Conservation (phyloP, 2,329 filamentous ascomycete genomes). For the Aspergillus luchuensis region DNA sequence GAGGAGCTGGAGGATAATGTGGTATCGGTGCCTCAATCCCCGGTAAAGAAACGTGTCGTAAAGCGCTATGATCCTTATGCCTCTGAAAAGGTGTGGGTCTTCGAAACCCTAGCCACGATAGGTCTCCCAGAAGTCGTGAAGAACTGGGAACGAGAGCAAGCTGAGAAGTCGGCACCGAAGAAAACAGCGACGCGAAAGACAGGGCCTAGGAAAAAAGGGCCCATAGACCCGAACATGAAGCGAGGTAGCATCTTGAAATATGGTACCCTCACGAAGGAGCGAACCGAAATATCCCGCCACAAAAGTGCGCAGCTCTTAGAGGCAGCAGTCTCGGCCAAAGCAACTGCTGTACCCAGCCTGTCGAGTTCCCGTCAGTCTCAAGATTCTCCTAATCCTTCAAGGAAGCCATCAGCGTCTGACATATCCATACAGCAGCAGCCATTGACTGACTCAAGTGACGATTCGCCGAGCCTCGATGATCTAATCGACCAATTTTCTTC, state of each 20-base stretch:
- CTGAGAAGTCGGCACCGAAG: slow-evolving; percentile 34
- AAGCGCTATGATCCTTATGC: slow-evolving; percentile 63
- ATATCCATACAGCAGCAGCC: slow-evolving; percentile 20
- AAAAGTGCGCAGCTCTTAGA: slow-evolving; percentile 35
- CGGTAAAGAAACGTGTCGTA: slow-evolving; percentile 30
- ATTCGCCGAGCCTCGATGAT: slow-evolving; percentile 24
- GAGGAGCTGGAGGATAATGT: slow-evolving; percentile 33
- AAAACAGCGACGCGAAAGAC: slow-evolving; percentile 30
- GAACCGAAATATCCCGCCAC: slow-evolving; percentile 30
- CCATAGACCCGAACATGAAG: slow-evolving; percentile 45
- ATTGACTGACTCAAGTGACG: slow-evolving; percentile 6
- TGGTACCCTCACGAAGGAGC: slow-evolving; percentile 42
- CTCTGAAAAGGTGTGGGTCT: slow-evolving; percentile 68
- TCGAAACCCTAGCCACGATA: slow-evolving; percentile 63
- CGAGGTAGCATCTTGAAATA: slow-evolving; percentile 45
- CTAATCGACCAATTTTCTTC: slow-evolving; percentile 31
- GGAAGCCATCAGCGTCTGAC: slow-evolving; percentile 15
- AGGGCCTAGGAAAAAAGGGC: slow-evolving; percentile 38
- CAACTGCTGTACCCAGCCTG: slow-evolving; percentile 15
- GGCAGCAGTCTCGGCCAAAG: slow-evolving; percentile 24
- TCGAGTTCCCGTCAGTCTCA: slow-evolving; percentile 15
- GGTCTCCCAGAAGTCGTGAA: slow-evolving; percentile 67
- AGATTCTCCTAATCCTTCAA: slow-evolving; percentile 8
- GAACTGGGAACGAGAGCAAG: slow-evolving; percentile 59
- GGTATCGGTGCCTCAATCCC: slow-evolving; percentile 25